These are phyloP conservation scores for Tripterygium wilfordii DNA, from an alignment of 177 flowering plant genomes.

Conservation along the genomic window DNA sequence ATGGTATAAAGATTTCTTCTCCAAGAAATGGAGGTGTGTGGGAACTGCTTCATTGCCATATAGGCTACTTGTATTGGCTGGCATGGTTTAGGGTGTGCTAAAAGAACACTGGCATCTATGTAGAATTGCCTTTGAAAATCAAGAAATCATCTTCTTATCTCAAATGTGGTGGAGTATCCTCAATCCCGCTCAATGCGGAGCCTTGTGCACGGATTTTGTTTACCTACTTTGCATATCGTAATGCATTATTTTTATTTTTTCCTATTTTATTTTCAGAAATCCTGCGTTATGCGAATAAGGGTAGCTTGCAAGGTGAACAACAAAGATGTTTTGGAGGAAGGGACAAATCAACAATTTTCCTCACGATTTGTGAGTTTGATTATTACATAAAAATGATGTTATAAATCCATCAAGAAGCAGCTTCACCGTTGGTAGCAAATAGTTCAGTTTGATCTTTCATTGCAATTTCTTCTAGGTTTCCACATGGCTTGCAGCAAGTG, in stretches of 20 bases:
- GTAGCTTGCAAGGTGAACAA: constrained; percentile 69
- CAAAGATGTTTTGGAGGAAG: constrained; percentile 72
- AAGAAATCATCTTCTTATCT: constrained; percentile 2
- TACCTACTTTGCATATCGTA: too few relatives aligned
- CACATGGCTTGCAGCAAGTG: constrained; percentile 3
- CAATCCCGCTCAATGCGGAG: too few relatives aligned
- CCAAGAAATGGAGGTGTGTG: constrained; percentile 3
- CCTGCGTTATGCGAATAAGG: constrained; percentile 84
- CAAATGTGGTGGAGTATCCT: too few relatives aligned
- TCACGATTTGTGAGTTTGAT: constrained; percentile 34
- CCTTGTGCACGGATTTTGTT: too few relatives aligned
- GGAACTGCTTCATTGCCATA: not conserved
- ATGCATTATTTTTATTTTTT: too few relatives aligned
- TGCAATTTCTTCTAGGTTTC: too few relatives aligned
- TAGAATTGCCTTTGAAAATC: not conserved
- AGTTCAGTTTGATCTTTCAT: too few relatives aligned
- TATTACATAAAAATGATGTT: constrained; percentile 1
- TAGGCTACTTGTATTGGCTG: not conserved
- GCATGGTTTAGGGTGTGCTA: constrained; percentile 1
- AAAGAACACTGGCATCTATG: not conserved
- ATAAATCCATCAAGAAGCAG: not conserved
- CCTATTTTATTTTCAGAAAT: constrained; percentile 56
- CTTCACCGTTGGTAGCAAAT: too few relatives aligned
- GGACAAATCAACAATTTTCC: constrained; percentile 82
- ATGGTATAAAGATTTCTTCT: not conserved